phyloP scores from a whole-genome alignment of 148 eudicot genomes.

The Fagopyrum tataricum region DNA sequence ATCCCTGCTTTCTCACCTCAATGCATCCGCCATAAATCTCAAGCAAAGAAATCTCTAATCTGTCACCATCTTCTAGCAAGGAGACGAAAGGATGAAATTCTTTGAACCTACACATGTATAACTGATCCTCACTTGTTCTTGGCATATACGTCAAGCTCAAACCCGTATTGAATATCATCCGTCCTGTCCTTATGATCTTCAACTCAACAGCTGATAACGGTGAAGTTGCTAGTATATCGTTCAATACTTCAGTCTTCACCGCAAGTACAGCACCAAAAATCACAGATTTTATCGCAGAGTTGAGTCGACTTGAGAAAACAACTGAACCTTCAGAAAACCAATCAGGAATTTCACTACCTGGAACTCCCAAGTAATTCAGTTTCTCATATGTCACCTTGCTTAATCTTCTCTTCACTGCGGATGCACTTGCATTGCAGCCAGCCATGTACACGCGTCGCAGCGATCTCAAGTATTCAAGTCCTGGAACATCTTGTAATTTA shows the following conservation, averaged over 20 bases:
- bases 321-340: slow-evolving; percentile 39
- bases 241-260: slow-evolving; percentile 19
- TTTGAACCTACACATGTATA: slow-evolving; percentile 44
- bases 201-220: slow-evolving; percentile 28
- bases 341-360: slow-evolving; percentile 47
- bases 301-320: slow-evolving; percentile 25
- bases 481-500: slow-evolving; percentile 41
- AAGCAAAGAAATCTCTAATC: slow-evolving; percentile 21
- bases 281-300: slow-evolving; percentile 34
- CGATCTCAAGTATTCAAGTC: slow-evolving; percentile 46
- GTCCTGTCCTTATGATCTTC: slow-evolving; percentile 22
- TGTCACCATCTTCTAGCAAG: slow-evolving; percentile 37
- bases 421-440: slow-evolving; percentile 39
- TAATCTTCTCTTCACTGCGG: slow-evolving; percentile 26
- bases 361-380: slow-evolving; percentile 32
- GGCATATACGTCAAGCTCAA: slow-evolving; percentile 36
- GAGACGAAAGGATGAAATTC: slow-evolving; percentile 32
- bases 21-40: slow-evolving; percentile 20
- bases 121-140: slow-evolving; percentile 34
- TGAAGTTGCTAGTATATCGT: slow-evolving; percentile 14
- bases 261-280: slow-evolving; percentile 42
- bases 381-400: slow-evolving; percentile 38
- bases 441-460: slow-evolving; percentile 45
- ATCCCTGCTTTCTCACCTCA: slow-evolving; percentile 36
- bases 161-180: slow-evolving; percentile 18